phyloP scores from a whole-genome alignment of 2,329 filamentous ascomycete genomes.

The Orbilia oligospora region DNA sequence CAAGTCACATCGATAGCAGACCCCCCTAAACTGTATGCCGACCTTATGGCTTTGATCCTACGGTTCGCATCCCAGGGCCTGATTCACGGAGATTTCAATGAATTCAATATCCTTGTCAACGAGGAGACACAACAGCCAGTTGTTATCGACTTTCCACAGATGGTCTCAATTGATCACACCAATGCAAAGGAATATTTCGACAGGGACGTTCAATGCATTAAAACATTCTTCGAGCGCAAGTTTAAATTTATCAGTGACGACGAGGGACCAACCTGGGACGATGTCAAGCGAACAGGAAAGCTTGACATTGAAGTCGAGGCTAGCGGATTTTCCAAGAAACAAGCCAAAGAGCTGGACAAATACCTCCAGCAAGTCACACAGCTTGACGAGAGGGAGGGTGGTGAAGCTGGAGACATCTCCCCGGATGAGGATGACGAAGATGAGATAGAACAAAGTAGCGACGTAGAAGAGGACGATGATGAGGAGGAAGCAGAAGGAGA shows the following conservation, averaged over 20 bases:
- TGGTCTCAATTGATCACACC: conserved; percentile 92
- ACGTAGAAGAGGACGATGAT: conserved; percentile 5
- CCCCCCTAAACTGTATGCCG: conserved; percentile 87
- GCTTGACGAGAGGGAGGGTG: conserved; percentile 68
- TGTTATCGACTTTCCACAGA: conserved; percentile 97
- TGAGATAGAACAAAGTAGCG: conserved; percentile 66
- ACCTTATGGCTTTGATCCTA: conserved; percentile 88
- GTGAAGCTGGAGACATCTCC: conserved; percentile 65
- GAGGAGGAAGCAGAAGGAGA: conserved; percentile 45
- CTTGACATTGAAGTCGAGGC: conserved; percentile 91
- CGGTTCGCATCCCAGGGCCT: conserved; percentile 86
- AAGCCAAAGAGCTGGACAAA: conserved; percentile 91
- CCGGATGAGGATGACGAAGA: conserved; percentile 66
- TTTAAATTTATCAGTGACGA: conserved; percentile 89
- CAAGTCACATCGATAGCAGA: conserved; percentile 88
- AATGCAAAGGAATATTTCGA: conserved; percentile 99
- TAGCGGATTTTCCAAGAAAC: conserved; percentile 95
- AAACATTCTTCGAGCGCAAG: conserved; percentile 89
- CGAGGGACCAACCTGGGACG: conserved; percentile 88
- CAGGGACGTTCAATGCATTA: conserved; percentile 94
- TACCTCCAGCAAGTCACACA: conserved; percentile 82
- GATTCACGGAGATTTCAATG: conserved; percentile 98
- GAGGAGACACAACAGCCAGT: conserved; percentile 78
- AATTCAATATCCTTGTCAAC: conserved; percentile 97
- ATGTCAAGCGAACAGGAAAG: conserved; percentile 79